Conservation (phyloP, 106 monocot species). For the Gastrodia elata region DNA sequence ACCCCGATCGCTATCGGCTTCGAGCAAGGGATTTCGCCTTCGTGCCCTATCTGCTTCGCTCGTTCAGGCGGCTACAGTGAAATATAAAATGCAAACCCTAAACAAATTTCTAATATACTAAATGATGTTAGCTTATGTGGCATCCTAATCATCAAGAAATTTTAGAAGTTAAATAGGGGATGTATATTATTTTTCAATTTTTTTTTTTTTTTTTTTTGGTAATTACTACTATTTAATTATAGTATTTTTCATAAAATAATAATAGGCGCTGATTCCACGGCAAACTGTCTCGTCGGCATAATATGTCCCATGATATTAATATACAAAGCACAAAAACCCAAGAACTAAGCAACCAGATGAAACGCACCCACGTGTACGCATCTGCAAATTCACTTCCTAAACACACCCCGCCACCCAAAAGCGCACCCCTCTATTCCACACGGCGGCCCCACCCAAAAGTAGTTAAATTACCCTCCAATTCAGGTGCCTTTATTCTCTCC, state of each 20-base stretch:
- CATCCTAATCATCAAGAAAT: no score
- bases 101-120: no score
- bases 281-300: background rate
- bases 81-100: no score
- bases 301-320: background rate
- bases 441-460: background rate
- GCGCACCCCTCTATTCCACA: background rate
- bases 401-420: background rate
- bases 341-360: background rate
- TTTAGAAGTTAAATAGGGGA: no score
- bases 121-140: no score
- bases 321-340: background rate
- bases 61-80: no score
- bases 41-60: no score
- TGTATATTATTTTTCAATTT: no score
- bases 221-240: no score
- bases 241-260: background rate
- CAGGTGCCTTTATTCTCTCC: background rate
- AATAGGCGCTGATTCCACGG: conserved; percentile 3
- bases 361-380: background rate
- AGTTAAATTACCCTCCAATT: background rate
- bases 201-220: no score
- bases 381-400: background rate
- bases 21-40: no score
- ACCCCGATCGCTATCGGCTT: no score